Conservation (phyloP, 768 basidiomycete species). For the Coprinopsis cinerea region DNA sequence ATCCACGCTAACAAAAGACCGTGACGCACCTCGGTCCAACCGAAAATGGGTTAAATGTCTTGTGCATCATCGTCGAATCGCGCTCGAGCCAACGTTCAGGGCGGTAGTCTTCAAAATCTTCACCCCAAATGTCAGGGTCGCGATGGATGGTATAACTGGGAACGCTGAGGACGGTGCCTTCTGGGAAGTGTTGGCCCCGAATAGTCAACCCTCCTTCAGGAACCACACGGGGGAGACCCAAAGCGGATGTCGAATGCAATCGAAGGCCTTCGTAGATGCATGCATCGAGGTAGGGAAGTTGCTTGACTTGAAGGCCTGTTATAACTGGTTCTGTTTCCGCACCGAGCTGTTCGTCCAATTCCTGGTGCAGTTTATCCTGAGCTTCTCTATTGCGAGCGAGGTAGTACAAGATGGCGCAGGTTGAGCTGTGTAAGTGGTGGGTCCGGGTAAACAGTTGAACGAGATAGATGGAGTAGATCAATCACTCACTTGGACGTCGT, state of each 20-base stretch:
- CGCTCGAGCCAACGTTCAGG: constrained; percentile 85
- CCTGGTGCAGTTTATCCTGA: constrained; percentile 69
- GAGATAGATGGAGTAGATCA: constrained; percentile 2
- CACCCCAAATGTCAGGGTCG: constrained; percentile 66
- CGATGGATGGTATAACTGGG: constrained; percentile 84
- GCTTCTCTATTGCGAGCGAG: constrained; percentile 61
- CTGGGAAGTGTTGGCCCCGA: constrained; percentile 53
- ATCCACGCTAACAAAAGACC: neutral
- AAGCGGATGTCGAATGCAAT: constrained; percentile 74
- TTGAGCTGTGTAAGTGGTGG: constrained; percentile 49
- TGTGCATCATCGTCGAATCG: constrained; percentile 54
- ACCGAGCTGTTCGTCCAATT: constrained; percentile 60
- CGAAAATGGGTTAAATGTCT: constrained; percentile 82
- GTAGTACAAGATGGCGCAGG: constrained; percentile 84
- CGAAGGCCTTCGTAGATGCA: constrained; percentile 85
- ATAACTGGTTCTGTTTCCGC: constrained; percentile 55
- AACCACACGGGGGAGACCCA: constrained; percentile 78
- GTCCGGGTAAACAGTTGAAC: neutral
- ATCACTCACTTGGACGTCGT: constrained; percentile 82
- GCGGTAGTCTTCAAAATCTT: constrained; percentile 64
- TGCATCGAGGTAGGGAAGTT: constrained; percentile 74
- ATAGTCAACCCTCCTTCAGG: constrained; percentile 70
- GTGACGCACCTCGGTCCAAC: constrained; percentile 63
- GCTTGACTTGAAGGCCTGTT: constrained; percentile 65
- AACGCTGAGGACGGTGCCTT: constrained; percentile 71